Percentiles rank a stretch among this genome's conserved stretches.
phyloP scores from a whole-genome alignment of 768 basidiomycete genomes.

The Auricularia sp. region DNA sequence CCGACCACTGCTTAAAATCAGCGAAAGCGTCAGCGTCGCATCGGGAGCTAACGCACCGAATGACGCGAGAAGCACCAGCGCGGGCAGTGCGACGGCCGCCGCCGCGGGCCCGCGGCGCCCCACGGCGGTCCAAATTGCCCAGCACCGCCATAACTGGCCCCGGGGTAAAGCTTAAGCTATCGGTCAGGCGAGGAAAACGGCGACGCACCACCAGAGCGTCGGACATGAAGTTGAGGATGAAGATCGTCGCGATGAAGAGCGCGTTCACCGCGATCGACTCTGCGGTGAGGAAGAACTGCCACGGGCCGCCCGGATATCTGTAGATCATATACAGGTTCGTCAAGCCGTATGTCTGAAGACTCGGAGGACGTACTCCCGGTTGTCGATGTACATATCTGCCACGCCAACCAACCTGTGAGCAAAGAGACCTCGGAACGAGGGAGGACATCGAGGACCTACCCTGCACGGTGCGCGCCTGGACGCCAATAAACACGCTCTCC shows the following conservation, averaged over 20 bases:
- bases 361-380: constrained; percentile 12
- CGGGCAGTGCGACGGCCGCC: background rate
- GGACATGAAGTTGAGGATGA: background rate
- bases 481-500: constrained; percentile 29
- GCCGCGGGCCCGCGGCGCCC: too few relatives aligned
- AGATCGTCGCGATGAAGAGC: background rate
- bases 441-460: background rate
- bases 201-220: background rate
- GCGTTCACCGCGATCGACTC: background rate
- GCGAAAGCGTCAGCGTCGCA: too few relatives aligned
- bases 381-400: constrained; percentile 11
- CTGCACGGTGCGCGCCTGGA: constrained; percentile 27
- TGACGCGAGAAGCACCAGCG: background rate
- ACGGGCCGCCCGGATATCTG: background rate
- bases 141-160: background rate
- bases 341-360: too few relatives aligned
- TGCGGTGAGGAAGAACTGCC: background rate
- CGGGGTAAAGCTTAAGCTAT: background rate
- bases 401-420: background rate
- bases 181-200: background rate
- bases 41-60: background rate
- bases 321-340: too few relatives aligned
- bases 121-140: background rate
- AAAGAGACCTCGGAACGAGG: background rate
- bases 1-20: background rate